phyloP scores from a whole-genome alignment of 768 basidiomycete genomes.

The Sporobolomyces phaffii region DNA sequence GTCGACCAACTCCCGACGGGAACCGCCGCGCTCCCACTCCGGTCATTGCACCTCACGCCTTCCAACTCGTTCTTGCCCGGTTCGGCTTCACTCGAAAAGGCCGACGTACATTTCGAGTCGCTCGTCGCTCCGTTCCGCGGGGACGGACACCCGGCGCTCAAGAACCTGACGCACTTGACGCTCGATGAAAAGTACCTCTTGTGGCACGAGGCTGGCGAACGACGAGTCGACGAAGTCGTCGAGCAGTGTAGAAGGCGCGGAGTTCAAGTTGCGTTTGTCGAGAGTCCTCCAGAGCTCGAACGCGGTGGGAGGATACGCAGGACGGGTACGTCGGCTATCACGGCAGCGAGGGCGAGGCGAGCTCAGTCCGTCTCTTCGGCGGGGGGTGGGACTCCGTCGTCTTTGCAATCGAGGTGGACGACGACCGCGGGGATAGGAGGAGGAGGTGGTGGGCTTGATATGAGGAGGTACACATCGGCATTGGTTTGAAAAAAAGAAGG shows the following conservation, averaged over 20 bases:
- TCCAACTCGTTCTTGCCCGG: conserved; percentile 15
- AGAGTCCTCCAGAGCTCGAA: neutral
- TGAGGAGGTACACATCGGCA: neutral
- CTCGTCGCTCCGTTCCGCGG: conserved; percentile 15
- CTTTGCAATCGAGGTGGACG: too few species aligned
- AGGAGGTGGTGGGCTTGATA: too few species aligned
- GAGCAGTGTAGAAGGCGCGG: neutral
- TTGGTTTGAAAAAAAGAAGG: too few species aligned
- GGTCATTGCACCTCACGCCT: conserved; percentile 5
- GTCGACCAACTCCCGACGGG: conserved; percentile 4
- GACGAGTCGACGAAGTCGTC: conserved; percentile 13
- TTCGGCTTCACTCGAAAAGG: conserved; percentile 11
- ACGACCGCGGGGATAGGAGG: too few species aligned
- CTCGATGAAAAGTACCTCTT: conserved; percentile 23
- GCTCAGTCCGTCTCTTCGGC: conserved; percentile 1
- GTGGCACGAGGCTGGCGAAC: conserved; percentile 1
- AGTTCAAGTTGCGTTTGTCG: neutral
- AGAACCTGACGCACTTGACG: neutral
- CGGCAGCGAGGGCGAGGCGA: neutral
- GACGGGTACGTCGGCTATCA: neutral
- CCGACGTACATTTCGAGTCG: conserved; percentile 18
- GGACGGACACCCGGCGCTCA: neutral
- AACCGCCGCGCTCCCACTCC: neutral
- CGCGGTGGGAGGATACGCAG: conserved; percentile 10
- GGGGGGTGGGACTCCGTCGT: too few species aligned